Conservation (phyloP, 2,329 filamentous ascomycete genomes). For the Pyrenochaeta sp. region DNA sequence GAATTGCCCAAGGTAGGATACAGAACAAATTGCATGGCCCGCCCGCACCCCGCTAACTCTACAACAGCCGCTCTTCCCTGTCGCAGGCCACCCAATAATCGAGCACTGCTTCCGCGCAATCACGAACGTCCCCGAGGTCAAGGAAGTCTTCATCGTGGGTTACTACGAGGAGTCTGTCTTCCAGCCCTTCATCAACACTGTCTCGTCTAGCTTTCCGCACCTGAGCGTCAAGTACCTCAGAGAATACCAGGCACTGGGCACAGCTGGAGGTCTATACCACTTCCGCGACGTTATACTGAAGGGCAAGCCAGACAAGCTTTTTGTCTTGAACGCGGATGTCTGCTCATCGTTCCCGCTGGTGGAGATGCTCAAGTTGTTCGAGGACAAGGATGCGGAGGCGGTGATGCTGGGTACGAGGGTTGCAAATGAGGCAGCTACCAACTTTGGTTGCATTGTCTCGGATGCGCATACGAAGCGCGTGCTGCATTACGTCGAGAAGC, state of each 20-base stretch:
- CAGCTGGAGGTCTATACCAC: constrained; percentile 96
- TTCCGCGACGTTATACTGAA: constrained; percentile 99
- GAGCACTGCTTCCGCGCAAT: constrained; percentile 96
- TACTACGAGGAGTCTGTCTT: constrained; percentile 99
- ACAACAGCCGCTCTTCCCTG: constrained; percentile 89
- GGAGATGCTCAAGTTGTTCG: constrained; percentile 94
- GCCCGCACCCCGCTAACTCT: constrained; percentile 27
- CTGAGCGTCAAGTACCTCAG: constrained; percentile 94
- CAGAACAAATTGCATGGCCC: constrained; percentile 9
- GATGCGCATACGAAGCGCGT: constrained; percentile 94
- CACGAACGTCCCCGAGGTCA: constrained; percentile 87
- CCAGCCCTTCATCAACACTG: constrained; percentile 96
- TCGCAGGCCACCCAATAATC: constrained; percentile 97
- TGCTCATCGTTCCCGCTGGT: constrained; percentile 97
- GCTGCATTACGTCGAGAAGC: constrained; percentile 99
- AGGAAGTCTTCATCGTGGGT: constrained; percentile 96
- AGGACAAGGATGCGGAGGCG: constrained; percentile 94
- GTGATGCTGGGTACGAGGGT: constrained; percentile 95
- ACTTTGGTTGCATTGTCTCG: constrained; percentile 98
- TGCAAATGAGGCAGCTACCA: constrained; percentile 87
- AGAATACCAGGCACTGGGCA: constrained; percentile 96
- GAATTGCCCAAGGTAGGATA: constrained; percentile 87
- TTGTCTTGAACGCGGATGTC: constrained; percentile 97
- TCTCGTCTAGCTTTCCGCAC: constrained; percentile 82
- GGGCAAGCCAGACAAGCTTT: constrained; percentile 91